A percentile compares a stretch with the other conserved stretches of the same genome.
These are phyloP conservation scores for Pseudopyricularia javanii DNA, from an alignment of 2,329 filamentous ascomycete species.

Conservation along the genomic window DNA sequence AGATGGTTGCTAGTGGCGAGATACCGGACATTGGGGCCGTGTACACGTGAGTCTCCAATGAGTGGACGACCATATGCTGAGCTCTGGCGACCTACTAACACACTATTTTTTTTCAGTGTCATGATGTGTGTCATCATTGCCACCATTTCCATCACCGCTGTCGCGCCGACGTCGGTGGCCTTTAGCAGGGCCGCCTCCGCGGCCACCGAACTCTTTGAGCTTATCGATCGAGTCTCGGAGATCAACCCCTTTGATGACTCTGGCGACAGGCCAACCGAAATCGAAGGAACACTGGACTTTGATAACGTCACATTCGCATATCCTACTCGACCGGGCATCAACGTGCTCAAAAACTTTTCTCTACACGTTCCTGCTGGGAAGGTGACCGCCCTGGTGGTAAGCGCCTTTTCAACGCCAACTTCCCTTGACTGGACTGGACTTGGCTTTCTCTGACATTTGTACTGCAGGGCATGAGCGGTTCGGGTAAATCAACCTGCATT, in stretches of 20 bases:
- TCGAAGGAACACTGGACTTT: conserved; percentile 21
- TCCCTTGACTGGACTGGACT: background rate
- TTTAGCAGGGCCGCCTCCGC: conserved; percentile 24
- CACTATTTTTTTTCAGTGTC: conserved; percentile 18
- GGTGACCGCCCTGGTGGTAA: conserved; percentile 26
- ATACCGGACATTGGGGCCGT: conserved; percentile 16
- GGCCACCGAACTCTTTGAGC: conserved; percentile 20
- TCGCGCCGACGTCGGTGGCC: conserved; percentile 24
- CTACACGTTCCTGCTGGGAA: conserved; percentile 31
- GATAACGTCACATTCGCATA: conserved; percentile 30
- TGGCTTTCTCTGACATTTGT: background rate
- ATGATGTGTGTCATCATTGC: conserved; percentile 25
- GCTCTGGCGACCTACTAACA: background rate
- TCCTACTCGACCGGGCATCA: conserved; percentile 27
- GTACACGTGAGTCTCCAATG: background rate
- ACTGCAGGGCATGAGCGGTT: conserved; percentile 20
- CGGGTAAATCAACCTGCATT: conserved; percentile 26
- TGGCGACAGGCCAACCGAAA: conserved; percentile 16
- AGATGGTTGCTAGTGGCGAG: conserved; percentile 30
- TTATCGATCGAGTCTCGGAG: conserved; percentile 23
- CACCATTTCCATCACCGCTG: conserved; percentile 19
- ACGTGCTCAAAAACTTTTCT: conserved; percentile 27
- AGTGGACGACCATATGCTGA: background rate
- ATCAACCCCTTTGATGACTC: conserved; percentile 21
- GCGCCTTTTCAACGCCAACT: background rate